Base-by-base conservation (phyloP, 345 rosid species). In the Citrus sp. region DNA sequence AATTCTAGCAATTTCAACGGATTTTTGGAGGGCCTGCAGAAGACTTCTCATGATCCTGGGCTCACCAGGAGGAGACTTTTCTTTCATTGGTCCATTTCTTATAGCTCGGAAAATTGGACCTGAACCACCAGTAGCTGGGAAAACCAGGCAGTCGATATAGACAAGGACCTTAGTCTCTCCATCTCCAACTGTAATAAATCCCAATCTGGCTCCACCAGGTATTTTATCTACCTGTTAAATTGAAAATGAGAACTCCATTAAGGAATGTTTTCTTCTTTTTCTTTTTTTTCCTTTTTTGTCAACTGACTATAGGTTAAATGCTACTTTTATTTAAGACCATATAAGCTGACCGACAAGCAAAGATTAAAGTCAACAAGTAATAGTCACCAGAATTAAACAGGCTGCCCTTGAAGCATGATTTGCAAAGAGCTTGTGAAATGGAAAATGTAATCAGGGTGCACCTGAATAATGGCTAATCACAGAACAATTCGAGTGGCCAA, bases 41-140 rank as follows among this genome's bases (percentile, higher is more conserved):
- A 93, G 94, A 59, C 98, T 92, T 88, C 98, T 92, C 98, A 92
- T 92, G 88, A 95, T 93, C 76, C 96, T 92, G 22, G 94, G 93
- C 80, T 93, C 97, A 42, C 97, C 96, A 0, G 99, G 98, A 40
- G 97, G 94, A 27, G 94, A 78, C 66, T 84, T 81, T 59, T 90
- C 91, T 82, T 91, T 95, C 78, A 79, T 38, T 27, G 83, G 78
- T 7, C 98, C 99, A 46, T 92, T 88, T 80, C 98, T 90, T 54
- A 88, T 81, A 4, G 97, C 99, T 83, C 88, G 84, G 80, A 95
- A 95, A 32, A 92, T 80, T 7, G 95, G 97, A 76, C 80, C 88
- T 9, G 88, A 81, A 32, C 81, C 86, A 51, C 78, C 86, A 21
- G 80, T 77, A 24, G 88, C 87, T 18, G 93, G 89, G 73, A 80